Base-by-base conservation (phyloP, 148 eudicot genomes). In the Chenopodium album region DNA sequence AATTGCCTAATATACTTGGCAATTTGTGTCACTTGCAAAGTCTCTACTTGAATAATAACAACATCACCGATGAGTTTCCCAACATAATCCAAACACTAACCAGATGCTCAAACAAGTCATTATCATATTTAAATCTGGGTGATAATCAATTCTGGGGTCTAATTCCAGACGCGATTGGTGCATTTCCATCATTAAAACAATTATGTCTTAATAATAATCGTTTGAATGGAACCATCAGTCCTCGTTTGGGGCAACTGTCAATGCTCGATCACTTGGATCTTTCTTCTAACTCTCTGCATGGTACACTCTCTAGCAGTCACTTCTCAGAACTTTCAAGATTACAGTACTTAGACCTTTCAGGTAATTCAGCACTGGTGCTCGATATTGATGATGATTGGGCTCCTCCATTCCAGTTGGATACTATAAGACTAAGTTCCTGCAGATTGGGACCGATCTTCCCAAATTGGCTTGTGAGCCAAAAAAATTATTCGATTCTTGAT, bases 121-220 rank as follows among this genome's bases (percentile, higher is more conserved):
- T 71, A 12, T 73, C 17, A 52, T 0, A 28, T 54, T 63, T 84
- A 17, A 80, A 77, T 69, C 79, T 87, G 82, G 70, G 83, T 9
- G 1, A 11, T 0, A 87, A 87, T 54, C 67, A 54, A 4, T 48
- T 87, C 13, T 37, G 56, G 23, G 87, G 85, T 37, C 50, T 47
- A 1, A 14, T 87, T 12, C 89, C 87, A 3, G 85, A 87, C 16
- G 32, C 7, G 37, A 67, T 85, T 34, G 68, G 29, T 11, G 59
- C 64, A 32, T 71, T 85, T 62, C 14, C 71, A 4, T 81, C 85
- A 11, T 62, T 88, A 65, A 79, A 0, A 10, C 48, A 66, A 9
- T 44, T 88, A 34, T 0, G 60, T 22, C 75, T 87, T 12, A 0
- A 47, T 22, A 9, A n/a, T 1, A 62, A 62, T 5, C 28, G n/a